Evolutionary conservation across 805 yeast species (phyloP), one percentile per base, ranked within the genome.

Genomic region (Lachancea kluyveri): DNA sequence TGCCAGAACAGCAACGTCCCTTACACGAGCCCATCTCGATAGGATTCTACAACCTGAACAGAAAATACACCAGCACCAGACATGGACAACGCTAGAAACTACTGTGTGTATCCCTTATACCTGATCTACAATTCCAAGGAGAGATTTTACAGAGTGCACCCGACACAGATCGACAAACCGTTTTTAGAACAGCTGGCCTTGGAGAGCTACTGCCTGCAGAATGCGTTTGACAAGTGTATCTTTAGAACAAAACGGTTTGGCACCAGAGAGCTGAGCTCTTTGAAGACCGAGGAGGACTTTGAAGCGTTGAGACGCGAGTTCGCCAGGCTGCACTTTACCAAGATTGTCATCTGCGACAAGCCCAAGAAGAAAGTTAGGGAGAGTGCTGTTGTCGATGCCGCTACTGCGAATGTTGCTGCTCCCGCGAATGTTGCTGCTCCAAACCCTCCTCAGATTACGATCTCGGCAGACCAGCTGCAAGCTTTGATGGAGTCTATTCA

Each of bases 391-490:
- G 28, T 26, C 17, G 35, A 22, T 8, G 23, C 22, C 6, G 18
- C 23, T 4, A 10, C 13, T 14, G 28, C 11, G 9, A 24, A 13
- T 8, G n/a, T 13, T 11, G 12, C 24, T 8, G 12, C 19, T 13
- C 10, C 17, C 28, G n/a, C 17, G 11, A 16, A 6, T 17, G 15
- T 15, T 12, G 10, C 10, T 6, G 21, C 13, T 11, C 20, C 9
- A 10, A 15, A 9, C 13, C 10, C 26, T 9, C 11, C 11, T 11
- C 8, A 20, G 18, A 33, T 44, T 17, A 18, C 39, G 9, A 37
- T 44, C 20, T 34, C 45, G 11, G 35, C 37, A n/a, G 40, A 31
- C 7, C 43, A 45, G 19, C 39, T 46, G 41, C 34, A 31, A 6
- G 36, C 36, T 3, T 30, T 45, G 27, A 35, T 45, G 15, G 30